These are phyloP conservation scores for Rosa persica DNA, from an alignment of 306 rosid genomes.

Conservation along the genomic window DNA sequence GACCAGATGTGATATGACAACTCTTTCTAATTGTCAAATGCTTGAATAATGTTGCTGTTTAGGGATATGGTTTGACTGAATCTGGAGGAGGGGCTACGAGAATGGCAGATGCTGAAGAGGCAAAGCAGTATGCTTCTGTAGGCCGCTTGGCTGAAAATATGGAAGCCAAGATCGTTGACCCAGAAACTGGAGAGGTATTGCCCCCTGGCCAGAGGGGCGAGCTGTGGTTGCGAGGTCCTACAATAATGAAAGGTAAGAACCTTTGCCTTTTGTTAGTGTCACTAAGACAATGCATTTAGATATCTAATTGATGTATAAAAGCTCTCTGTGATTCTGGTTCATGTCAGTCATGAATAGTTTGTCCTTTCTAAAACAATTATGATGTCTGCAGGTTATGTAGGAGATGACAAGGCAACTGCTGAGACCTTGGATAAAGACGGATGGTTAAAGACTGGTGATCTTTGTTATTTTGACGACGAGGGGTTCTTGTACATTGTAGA, in stretches of 20 bases:
- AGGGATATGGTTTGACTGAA: constrained; percentile 97
- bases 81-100: constrained; percentile 58
- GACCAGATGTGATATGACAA: not conserved
- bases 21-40: not conserved
- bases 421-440: constrained; percentile 86
- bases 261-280: not conserved
- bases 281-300: not conserved
- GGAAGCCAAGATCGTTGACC: constrained; percentile 89
- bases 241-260: constrained; percentile 64
- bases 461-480: constrained; percentile 83
- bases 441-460: constrained; percentile 95
- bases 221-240: constrained; percentile 85
- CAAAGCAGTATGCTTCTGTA: constrained; percentile 54
- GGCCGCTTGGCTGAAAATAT: constrained; percentile 66
- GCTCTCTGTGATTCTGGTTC: not conserved
- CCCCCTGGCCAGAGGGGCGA: constrained; percentile 74
- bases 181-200: constrained; percentile 59
- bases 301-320: not conserved
- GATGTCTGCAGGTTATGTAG: constrained; percentile 65
- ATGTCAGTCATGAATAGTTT: not conserved
- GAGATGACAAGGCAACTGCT: constrained; percentile 72
- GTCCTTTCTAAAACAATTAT: not conserved
- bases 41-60: constrained; percentile 5
- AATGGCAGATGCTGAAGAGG: constrained; percentile 58
- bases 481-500: constrained; percentile 80